Evolutionary conservation across 1,284 basidiomycete species (phyloP).

Genomic region (Sporisorium iseilematis-ciliati): DNA sequence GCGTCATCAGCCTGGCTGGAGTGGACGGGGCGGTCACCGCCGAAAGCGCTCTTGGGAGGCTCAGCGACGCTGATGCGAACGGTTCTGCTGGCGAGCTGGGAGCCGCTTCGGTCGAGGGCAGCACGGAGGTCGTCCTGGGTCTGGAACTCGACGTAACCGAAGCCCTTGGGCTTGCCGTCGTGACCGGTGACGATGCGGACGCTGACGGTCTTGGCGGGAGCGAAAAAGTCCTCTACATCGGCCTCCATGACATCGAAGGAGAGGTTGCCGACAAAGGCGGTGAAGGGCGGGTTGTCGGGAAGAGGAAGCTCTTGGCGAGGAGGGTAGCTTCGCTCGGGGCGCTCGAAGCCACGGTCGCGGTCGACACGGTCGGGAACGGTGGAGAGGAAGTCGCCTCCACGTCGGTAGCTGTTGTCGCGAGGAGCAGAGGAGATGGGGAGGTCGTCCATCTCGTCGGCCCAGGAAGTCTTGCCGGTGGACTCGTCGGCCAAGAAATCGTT

Average conservation of each 20-base stretch:
- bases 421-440: slow-evolving; percentile 62
- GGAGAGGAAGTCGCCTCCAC: slow-evolving; percentile 57
- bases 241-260: slow-evolving; percentile 89
- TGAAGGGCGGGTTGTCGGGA: slow-evolving; percentile 94
- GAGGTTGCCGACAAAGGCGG: slow-evolving; percentile 94
- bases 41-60: slow-evolving; percentile 74
- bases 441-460: slow-evolving; percentile 69
- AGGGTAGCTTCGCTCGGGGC: slow-evolving; percentile 49
- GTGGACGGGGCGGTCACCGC: slow-evolving; percentile 48
- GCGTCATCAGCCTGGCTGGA: slow-evolving; percentile 72
- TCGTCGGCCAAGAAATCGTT: slow-evolving; percentile 68
- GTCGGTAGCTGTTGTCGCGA: slow-evolving; percentile 44
- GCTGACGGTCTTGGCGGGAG: slow-evolving; percentile 75
- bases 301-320: slow-evolving; percentile 90
- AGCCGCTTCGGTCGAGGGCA: slow-evolving; percentile 72
- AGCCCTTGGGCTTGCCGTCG: slow-evolving; percentile 91
- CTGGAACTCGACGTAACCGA: slow-evolving; percentile 95
- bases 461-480: slow-evolving; percentile 64
- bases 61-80: slow-evolving; percentile 95
- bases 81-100: slow-evolving; percentile 79
- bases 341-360: slow-evolving; percentile 58
- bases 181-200: slow-evolving; percentile 92
- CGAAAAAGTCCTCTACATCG: slow-evolving; percentile 81
- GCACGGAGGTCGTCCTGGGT: slow-evolving; percentile 85
- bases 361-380: slow-evolving; percentile 58